Conservation (phyloP, 2,329 filamentous ascomycete species). For the Hypoxylon sp. region DNA sequence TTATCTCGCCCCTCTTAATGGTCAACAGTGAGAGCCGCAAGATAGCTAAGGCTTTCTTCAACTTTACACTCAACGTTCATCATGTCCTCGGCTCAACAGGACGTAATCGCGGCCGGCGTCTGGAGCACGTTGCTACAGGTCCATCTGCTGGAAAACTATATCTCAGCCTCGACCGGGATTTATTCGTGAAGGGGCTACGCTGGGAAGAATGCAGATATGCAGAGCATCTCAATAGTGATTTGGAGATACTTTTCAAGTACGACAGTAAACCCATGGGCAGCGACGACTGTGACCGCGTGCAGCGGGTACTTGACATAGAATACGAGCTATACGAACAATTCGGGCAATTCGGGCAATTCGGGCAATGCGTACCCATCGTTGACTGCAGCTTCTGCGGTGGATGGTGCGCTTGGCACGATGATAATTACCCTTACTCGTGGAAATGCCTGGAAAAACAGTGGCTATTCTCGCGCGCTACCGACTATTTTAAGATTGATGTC, state of each 20-base stretch:
- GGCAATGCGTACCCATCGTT: no score
- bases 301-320: conserved; percentile 1
- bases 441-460: neutral
- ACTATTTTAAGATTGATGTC: neutral
- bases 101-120: neutral
- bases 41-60: conserved; percentile 31
- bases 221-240: neutral
- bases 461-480: neutral
- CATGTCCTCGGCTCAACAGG: neutral
- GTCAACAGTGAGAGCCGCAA: conserved; percentile 33
- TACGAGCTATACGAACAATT: neutral
- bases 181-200: conserved; percentile 1
- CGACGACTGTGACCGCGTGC: conserved; percentile 4
- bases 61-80: conserved; percentile 10
- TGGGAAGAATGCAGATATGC: no score
- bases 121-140: neutral
- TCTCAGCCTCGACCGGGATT: conserved; percentile 12
- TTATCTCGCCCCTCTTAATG: conserved; percentile 20
- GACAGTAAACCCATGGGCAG: neutral
- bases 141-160: conserved; percentile 9
- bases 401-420: no score
- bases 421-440: no score
- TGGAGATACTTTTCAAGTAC: neutral
- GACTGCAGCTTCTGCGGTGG: no score
- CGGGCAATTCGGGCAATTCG: no score